Base-by-base conservation (phyloP, 2,329 filamentous ascomycete genomes). In the Cladophialophora exuberans region DNA sequence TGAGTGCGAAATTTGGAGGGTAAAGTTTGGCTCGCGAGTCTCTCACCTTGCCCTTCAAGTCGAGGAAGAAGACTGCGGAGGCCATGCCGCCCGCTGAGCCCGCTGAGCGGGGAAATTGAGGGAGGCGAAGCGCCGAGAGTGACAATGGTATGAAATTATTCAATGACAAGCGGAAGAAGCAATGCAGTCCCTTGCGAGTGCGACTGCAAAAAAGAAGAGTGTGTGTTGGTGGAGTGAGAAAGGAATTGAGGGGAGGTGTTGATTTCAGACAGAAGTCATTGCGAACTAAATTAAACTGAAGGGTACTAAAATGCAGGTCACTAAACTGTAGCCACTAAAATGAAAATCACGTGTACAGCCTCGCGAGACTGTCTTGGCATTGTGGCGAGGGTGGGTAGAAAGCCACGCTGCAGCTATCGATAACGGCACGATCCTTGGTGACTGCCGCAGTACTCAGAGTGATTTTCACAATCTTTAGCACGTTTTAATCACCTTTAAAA, bases 31-130 rank as follows among this genome's bases (percentile, higher is more conserved):
- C 13, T 28, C 22, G 39, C n/a, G n/a, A n/a, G n/a, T n/a, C n/a
- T n/a, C 18, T 15, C 74, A 95, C 91, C 88, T 99, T 99, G 89
- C 94, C 94, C 90, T 99, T 99, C 65, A 99, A 83, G 75, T 99
- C 94, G 69, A 99, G 87, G 74, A 99, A 99, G 83, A 99, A 99
- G 69, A 99, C 73, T 63, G 94, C 94, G 58, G 94, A 99, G 66
- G 94, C 94, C 94, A 99, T 99, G 71, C 66, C 80, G 42, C 15
- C 33, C 20, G 46, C 31, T n/a, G 9, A 9, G 11, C 15, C 38
- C 20, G 38, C 23, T 5, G 20, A 11, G 20, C 23, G 38, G 36
- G 26, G 9, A 10, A n/a, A 23, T 22, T 6, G 38, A 42, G 38
- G 1, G 13, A 23, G 38, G 26, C 20, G 10, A 42, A n/a, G 20